phyloP scores from a whole-genome alignment of 179 eudicot species.

The Drosera spatulata region DNA sequence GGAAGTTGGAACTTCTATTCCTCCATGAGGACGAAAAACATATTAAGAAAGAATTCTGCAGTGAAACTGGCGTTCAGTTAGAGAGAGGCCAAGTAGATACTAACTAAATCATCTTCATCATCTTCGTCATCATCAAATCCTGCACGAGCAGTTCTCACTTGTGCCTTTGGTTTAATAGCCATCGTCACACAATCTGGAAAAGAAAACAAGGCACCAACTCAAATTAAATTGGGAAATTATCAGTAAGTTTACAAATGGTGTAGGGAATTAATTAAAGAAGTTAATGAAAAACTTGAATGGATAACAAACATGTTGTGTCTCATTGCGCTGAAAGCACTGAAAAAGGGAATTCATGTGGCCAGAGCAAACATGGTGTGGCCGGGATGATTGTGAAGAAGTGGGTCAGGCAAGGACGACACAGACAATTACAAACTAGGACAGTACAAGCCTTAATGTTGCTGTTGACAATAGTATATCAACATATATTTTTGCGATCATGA shows the following conservation, averaged over 20 bases:
- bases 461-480: no score
- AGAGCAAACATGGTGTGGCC: no score
- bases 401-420: no score
- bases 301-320: no score
- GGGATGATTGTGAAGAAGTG: no score
- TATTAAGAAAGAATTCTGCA: not conserved
- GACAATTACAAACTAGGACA: no score
- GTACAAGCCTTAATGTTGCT: no score
- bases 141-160: constrained; percentile 46
- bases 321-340: no score
- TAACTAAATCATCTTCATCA: constrained; percentile 74
- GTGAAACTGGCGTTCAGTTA: no score
- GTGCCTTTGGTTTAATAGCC: constrained; percentile 80
- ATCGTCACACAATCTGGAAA: constrained; percentile 65
- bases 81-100: constrained; percentile 7
- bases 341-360: no score
- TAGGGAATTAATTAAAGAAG: not conserved
- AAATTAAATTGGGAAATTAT: no score
- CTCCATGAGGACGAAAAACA: constrained; percentile 5
- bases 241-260: not conserved
- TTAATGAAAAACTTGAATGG: no score
- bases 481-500: not conserved
- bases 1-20: constrained; percentile 83
- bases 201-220: not conserved
- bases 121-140: constrained; percentile 58